phyloP scores from a whole-genome alignment of 1,139 yeast species.

The Insectozyma bohioensis region DNA sequence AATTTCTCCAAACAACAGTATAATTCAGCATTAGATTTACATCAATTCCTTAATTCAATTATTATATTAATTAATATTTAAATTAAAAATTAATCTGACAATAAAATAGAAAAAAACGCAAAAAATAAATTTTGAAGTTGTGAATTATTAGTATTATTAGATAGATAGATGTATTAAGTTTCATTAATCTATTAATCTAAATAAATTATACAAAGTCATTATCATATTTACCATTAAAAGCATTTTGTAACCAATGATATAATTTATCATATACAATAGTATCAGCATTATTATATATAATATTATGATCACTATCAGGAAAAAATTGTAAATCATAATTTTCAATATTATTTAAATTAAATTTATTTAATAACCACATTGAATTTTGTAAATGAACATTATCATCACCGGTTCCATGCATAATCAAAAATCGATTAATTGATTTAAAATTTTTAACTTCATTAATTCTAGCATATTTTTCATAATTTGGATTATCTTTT shows the following conservation, averaged over 20 bases:
- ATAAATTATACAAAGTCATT: slow-evolving; percentile 2
- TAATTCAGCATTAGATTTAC: no score
- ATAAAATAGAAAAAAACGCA: no score
- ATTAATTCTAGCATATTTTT: slow-evolving; percentile 42
- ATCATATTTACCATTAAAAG: slow-evolving; percentile 55
- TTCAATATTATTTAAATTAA: slow-evolving; percentile 61
- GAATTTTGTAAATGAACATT: slow-evolving; percentile 94
- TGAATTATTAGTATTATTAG: no score
- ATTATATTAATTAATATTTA: no score
- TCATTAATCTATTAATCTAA: no score
- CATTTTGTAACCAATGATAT: slow-evolving; percentile 64
- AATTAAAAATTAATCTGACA: no score
- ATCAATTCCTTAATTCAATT: no score
- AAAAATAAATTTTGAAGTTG: no score
- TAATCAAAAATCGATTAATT: slow-evolving; percentile 64
- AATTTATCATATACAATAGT: slow-evolving; percentile 73
- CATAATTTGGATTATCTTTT: slow-evolving; percentile 49
- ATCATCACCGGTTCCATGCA: slow-evolving; percentile 98
- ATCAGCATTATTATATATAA: slow-evolving; percentile 76
- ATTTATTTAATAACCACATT: slow-evolving; percentile 66
- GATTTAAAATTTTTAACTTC: slow-evolving; percentile 49
- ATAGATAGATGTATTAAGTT: no score
- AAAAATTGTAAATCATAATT: slow-evolving; percentile 89
- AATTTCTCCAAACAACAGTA: no score
- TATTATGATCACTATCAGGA: slow-evolving; percentile 92